Evolutionary conservation across 176 grass and related monocot species (phyloP).

Genomic region (Panicum miliaceum): DNA sequence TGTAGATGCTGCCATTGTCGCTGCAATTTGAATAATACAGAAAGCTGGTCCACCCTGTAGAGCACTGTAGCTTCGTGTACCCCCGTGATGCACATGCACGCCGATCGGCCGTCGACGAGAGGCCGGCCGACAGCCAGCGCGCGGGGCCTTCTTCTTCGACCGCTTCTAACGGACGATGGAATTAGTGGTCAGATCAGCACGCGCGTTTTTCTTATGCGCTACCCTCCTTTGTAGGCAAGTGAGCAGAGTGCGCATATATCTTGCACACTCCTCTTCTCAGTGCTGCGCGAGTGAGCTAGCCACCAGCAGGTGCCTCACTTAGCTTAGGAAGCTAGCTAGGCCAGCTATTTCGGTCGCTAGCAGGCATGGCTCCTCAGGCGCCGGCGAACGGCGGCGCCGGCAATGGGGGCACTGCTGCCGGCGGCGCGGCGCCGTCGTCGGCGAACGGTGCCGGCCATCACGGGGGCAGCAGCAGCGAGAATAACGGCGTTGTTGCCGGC

Average conservation of each 20-base stretch:
- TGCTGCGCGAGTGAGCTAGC: too few species aligned
- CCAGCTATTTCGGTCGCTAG: background rate
- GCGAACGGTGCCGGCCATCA: background rate
- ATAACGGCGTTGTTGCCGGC: background rate
- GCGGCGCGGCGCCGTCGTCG: background rate
- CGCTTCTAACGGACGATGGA: background rate
- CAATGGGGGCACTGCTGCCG: background rate
- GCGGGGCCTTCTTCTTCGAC: background rate
- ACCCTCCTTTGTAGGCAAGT: too few species aligned
- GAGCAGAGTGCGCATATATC: too few species aligned
- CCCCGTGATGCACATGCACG: background rate
- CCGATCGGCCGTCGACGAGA: background rate
- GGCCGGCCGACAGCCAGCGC: background rate
- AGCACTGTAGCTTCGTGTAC: background rate
- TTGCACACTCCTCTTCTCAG: too few species aligned
- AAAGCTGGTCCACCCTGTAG: too few species aligned
- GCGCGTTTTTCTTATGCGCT: background rate
- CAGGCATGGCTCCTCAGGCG: background rate
- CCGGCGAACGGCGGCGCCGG: constrained; percentile 24
- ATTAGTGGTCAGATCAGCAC: background rate
- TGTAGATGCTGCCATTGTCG: too few species aligned
- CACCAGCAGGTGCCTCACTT: too few species aligned
- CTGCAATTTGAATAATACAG: too few species aligned
- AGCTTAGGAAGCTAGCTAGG: background rate
- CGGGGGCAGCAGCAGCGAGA: background rate